Base-by-base conservation (phyloP, 805 yeast species). In the Barnettozyma californica region DNA sequence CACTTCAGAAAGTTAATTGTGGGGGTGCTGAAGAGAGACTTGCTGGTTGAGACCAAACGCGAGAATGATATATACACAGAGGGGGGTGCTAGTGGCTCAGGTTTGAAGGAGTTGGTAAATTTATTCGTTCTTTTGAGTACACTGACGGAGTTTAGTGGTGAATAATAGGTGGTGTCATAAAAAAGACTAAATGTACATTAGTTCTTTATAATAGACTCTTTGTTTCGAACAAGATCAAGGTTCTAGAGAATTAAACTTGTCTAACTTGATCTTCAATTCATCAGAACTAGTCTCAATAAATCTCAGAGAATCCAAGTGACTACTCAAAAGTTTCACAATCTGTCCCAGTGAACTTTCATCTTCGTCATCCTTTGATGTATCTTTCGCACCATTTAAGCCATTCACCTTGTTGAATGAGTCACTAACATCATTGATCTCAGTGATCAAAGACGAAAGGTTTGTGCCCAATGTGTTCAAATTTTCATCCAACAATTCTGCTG, bases 251-350 rank as follows among this genome's bases (percentile, higher is more conserved):
- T 56, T 58, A 41, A 60, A 56, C 40, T 54, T 58, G 23, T 75
- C 78, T 51, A 94, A 65, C 65, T 87, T 85, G 34, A 77, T 76
- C 62, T 84, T 87, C 57, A 94, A 73, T 21, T 71, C 70, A 18
- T 75, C 75, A 45, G 95, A 88, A 53, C 83, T 79, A 53, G 75
- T 76, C 61, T 94, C 96, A 48, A 94, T 78, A 75, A 91, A 90
- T 63, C 83, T 89, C 68, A 94, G 75, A 53, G 95, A 88, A 53
- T 91, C 94, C 66, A 94, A 71, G 65, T 94, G 98, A 41, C 88
- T 80, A 63, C 92, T 91, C 62, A 94, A 76, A 53, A 94, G 73
- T 64, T 81, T 84, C 27, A 94, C 84, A 53, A 92, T 78, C 62
- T 84, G 90, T 55, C 80, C 81, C 41, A 82, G 65, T 4, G 82